A percentile compares a stretch with the other conserved stretches of the same genome.
phyloP scores from a whole-genome alignment of 2,329 filamentous ascomycete species.

The Aureobasidium zeae region DNA sequence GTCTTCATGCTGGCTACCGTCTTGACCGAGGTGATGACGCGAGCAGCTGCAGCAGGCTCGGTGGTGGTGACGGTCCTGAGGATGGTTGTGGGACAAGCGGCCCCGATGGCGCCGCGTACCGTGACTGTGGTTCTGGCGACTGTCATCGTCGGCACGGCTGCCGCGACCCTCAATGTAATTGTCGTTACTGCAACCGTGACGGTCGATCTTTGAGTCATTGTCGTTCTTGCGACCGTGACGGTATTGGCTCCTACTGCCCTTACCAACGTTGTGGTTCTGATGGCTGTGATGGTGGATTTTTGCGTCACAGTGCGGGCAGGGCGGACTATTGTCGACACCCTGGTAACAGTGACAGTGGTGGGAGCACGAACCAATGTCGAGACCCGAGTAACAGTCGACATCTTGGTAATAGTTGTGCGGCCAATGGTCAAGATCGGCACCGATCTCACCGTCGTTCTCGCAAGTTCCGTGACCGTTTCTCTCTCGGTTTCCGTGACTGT shows the following conservation, averaged over 20 bases:
- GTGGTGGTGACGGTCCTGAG: constrained; percentile 1
- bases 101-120: background rate
- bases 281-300: background rate
- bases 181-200: background rate
- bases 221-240: constrained; percentile 1
- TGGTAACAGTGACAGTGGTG: too few species aligned
- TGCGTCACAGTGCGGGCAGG: too few species aligned
- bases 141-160: background rate
- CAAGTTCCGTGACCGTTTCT: too few species aligned
- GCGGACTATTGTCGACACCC: too few species aligned
- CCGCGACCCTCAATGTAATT: background rate
- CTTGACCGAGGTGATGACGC: background rate
- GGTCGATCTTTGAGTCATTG: background rate
- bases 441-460: too few species aligned
- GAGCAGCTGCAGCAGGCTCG: background rate
- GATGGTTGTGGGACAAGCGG: background rate
- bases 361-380: too few species aligned
- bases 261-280: background rate
- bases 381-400: too few species aligned
- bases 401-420: too few species aligned
- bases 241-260: too few species aligned
- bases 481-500: too few species aligned
- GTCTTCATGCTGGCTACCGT: constrained; percentile 6
- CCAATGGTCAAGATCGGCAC: too few species aligned
- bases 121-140: constrained; percentile 5